Conservation (phyloP, 2,329 filamentous ascomycete species). For the Zymoseptoria crescenta region DNA sequence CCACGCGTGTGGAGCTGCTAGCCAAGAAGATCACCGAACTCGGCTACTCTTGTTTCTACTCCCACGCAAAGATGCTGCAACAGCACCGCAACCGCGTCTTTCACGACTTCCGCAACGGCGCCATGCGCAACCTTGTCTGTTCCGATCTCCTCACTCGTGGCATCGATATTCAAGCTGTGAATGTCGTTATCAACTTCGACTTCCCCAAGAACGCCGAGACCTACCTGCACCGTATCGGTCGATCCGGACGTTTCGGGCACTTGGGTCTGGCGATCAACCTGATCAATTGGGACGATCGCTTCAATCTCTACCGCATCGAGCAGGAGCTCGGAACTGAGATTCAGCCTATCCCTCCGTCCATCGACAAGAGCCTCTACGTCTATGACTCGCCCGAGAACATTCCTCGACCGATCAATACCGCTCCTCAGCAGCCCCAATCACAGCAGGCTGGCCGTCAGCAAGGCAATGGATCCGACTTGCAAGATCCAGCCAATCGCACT, state of each 20-base stretch:
- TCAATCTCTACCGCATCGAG: slow-evolving; percentile 98
- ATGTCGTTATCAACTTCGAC: slow-evolving; percentile 99
- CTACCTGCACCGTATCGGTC: slow-evolving; percentile 95
- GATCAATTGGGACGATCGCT: slow-evolving; percentile 98
- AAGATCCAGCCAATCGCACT: slow-evolving; percentile 29
- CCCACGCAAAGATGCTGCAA: slow-evolving; percentile 95
- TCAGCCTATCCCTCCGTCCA: slow-evolving; percentile 84
- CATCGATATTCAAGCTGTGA: slow-evolving; percentile 99
- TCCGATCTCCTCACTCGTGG: slow-evolving; percentile 95
- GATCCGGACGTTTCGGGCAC: slow-evolving; percentile 94
- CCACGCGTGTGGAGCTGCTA: slow-evolving; percentile 91
- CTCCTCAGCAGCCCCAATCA: slow-evolving; percentile 29
- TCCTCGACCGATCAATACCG: slow-evolving; percentile 66
- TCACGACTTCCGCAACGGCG: slow-evolving; percentile 97
- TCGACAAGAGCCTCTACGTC: slow-evolving; percentile 97
- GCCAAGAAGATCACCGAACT: slow-evolving; percentile 99
- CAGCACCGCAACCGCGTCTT: slow-evolving; percentile 96
- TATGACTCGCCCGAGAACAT: slow-evolving; percentile 96
- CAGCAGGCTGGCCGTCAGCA: slow-evolving; percentile 27
- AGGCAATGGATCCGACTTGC: slow-evolving; percentile 28
- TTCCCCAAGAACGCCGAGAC: slow-evolving; percentile 99
- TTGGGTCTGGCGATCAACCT: slow-evolving; percentile 96
- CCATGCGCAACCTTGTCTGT: slow-evolving; percentile 95
- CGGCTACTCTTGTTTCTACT: slow-evolving; percentile 99
- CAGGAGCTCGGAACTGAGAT: slow-evolving; percentile 96